Evolutionary conservation across 352 stramenopile species (phyloP).

Genomic region (Aphanomyces invadans): DNA sequence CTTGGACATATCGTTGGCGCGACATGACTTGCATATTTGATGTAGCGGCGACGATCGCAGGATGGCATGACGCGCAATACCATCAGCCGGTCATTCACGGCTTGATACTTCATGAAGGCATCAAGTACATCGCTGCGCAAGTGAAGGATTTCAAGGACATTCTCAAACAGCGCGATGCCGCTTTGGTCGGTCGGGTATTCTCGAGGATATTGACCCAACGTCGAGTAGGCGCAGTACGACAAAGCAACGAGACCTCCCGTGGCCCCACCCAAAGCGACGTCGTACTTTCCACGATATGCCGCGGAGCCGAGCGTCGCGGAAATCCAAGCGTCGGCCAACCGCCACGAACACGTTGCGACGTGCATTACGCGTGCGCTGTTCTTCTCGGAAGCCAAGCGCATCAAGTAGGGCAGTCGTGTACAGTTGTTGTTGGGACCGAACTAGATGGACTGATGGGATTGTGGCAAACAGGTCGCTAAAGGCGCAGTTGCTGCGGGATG

Average conservation of each 20-base stretch:
- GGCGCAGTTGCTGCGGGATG: conserved; percentile 33
- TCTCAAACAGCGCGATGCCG: conserved; percentile 37
- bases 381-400: conserved; percentile 53
- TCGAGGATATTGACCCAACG: neutral
- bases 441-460: neutral
- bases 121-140: conserved; percentile 59
- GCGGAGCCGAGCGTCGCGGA: conserved; percentile 33
- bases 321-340: conserved; percentile 36
- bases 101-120: conserved; percentile 49
- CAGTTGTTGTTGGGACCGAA: no score
- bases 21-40: conserved; percentile 21
- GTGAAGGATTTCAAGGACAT: conserved; percentile 55
- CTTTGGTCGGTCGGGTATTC: no score
- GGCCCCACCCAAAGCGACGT: conserved; percentile 26
- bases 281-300: conserved; percentile 34
- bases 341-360: conserved; percentile 33
- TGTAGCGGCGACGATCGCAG: conserved; percentile 31
- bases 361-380: conserved; percentile 53
- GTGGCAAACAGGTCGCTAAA: conserved; percentile 31
- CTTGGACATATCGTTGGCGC: no score
- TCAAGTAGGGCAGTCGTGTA: conserved; percentile 32
- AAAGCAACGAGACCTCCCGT: conserved; percentile 24
- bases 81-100: conserved; percentile 60
- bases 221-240: conserved; percentile 22
- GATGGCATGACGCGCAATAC: conserved; percentile 41